Percentiles rank a stretch among this genome's conserved stretches.
These are phyloP conservation scores for Haplosporangium sp. DNA, from an alignment of 371 early-diverging fungal genomes.

Conservation along the genomic window DNA sequence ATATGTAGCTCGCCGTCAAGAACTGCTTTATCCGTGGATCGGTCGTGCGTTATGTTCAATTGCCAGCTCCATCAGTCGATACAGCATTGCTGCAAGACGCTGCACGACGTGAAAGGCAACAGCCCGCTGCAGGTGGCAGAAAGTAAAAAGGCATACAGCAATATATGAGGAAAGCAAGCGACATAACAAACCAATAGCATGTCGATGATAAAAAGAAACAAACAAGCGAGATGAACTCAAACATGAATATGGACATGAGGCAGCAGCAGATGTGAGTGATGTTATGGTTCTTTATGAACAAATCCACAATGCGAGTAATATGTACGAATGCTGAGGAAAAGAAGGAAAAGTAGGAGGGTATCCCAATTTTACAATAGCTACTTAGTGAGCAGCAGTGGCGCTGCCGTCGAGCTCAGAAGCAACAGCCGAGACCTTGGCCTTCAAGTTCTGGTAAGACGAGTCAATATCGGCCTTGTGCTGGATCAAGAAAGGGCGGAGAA, in stretches of 20 bases:
- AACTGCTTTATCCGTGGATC: conserved; percentile 99
- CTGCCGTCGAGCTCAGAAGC: conserved; percentile 51
- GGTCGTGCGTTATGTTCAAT: conserved; percentile 96
- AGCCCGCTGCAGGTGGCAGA: conserved; percentile 62
- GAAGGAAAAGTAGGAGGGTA: background rate
- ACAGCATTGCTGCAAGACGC: conserved; percentile 97
- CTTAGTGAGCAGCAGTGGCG: conserved; percentile 42
- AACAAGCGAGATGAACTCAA: background rate
- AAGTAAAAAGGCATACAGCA: conserved; percentile 7
- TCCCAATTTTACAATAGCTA: background rate
- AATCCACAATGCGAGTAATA: too few relatives aligned
- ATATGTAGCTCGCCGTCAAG: conserved; percentile 84
- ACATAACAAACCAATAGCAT: background rate
- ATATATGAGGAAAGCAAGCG: background rate
- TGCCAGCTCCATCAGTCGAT: conserved; percentile 90
- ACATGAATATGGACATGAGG: too few relatives aligned
- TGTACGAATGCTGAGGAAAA: conserved; percentile 9
- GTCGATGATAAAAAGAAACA: background rate
- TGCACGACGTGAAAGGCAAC: conserved; percentile 87
- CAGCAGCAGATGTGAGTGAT: too few relatives aligned
- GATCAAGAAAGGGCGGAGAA: conserved; percentile 69
- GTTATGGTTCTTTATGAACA: too few relatives aligned
- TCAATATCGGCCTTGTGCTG: conserved; percentile 56
- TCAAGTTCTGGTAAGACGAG: conserved; percentile 45
- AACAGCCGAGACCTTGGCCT: conserved; percentile 53